These are phyloP conservation scores for Mucor sp. DNA, from an alignment of 371 early-diverging fungal species.

Conservation along the genomic window DNA sequence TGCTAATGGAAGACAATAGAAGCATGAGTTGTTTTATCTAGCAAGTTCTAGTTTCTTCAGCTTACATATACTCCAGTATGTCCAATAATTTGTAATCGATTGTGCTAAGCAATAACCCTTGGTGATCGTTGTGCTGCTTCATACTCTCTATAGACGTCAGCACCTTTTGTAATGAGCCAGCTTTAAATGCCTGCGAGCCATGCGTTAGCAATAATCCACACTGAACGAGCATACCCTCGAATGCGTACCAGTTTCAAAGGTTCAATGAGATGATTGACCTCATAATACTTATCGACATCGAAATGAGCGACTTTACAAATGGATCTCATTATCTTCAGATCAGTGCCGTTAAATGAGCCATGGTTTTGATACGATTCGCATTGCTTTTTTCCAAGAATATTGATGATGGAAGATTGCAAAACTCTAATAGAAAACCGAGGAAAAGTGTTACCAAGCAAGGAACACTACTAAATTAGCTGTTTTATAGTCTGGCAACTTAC, in stretches of 20 bases:
- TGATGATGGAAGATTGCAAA: neutral
- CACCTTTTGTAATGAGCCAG: neutral
- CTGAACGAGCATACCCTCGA: neutral
- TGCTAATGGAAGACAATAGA: neutral
- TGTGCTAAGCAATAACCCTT: neutral
- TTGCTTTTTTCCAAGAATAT: slow-evolving; percentile 9
- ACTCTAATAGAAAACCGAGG: neutral
- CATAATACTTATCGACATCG: neutral
- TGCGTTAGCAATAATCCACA: neutral
- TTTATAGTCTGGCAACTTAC: neutral
- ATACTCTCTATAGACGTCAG: neutral
- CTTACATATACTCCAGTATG: slow-evolving; percentile 15
- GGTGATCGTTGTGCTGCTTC: neutral
- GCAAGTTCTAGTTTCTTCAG: neutral
- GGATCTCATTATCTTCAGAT: neutral
- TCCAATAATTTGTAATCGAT: slow-evolving; percentile 6
- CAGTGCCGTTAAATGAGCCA: neutral
- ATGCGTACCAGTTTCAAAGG: neutral
- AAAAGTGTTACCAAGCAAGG: neutral
- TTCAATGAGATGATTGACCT: slow-evolving; percentile 1
- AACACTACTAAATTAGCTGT: neutral
- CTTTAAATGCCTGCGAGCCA: neutral
- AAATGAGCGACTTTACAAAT: neutral
- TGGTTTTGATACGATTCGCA: slow-evolving; percentile 1
- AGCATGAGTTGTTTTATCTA: neutral